These are phyloP conservation scores for Phytopythium kandeliae DNA, from an alignment of 352 stramenopile genomes.

Conservation along the genomic window DNA sequence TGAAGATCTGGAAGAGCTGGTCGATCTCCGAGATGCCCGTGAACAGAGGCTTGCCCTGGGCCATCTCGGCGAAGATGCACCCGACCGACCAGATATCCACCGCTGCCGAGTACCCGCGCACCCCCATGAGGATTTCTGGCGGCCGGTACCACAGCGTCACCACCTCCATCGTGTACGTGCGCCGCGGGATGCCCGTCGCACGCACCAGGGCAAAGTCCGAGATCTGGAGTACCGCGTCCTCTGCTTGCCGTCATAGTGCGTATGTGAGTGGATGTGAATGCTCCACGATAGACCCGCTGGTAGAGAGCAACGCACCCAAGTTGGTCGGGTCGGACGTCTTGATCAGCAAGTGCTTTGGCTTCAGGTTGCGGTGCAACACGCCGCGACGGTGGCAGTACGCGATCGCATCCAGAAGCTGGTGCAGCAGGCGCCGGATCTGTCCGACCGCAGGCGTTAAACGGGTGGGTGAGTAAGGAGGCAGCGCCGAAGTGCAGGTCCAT, in stretches of 20 bases:
- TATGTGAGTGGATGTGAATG: too few species aligned
- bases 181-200: constrained; percentile 77
- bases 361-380: constrained; percentile 88
- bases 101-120: constrained; percentile 74
- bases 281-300: too few species aligned
- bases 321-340: constrained; percentile 55
- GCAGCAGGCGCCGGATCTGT: constrained; percentile 72
- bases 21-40: constrained; percentile 78
- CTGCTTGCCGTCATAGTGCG: constrained; percentile 9
- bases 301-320: constrained; percentile 32
- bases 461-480: not conserved
- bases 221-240: constrained; percentile 71
- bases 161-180: constrained; percentile 89
- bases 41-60: constrained; percentile 82
- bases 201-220: constrained; percentile 89
- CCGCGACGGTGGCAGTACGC: constrained; percentile 85
- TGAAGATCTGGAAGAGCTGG: constrained; percentile 86
- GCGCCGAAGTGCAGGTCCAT: constrained; percentile 4
- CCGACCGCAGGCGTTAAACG: constrained; percentile 7
- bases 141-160: constrained; percentile 90
- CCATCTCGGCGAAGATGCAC: constrained; percentile 98
- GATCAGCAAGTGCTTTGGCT: constrained; percentile 88
- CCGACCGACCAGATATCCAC: constrained; percentile 94
- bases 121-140: constrained; percentile 88
- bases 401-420: constrained; percentile 85